Conservation (phyloP, 257 asterid genomes). For the Parsonsia alboflavescens region DNA sequence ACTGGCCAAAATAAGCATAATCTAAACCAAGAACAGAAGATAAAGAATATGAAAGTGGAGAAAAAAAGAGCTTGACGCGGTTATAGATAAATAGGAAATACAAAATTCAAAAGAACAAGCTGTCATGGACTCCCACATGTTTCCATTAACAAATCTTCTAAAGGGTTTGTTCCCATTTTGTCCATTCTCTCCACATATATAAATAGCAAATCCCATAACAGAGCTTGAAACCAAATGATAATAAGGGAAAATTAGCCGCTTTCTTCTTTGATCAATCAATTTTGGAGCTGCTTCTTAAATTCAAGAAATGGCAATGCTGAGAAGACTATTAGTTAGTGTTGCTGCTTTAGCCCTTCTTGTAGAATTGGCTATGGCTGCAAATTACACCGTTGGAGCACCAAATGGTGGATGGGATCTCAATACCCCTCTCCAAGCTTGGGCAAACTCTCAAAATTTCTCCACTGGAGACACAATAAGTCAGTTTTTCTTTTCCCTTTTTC, state of each 20-base stretch:
- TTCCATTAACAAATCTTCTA: background rate
- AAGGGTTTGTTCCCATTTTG: background rate
- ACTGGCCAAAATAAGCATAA: slow-evolving; percentile 1
- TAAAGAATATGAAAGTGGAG: background rate
- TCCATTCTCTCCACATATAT: slow-evolving; percentile 11
- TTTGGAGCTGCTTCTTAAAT: slow-evolving; percentile 8
- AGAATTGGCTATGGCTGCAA: slow-evolving; percentile 38
- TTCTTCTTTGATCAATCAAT: background rate
- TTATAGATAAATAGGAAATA: background rate
- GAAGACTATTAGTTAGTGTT: slow-evolving; percentile 23
- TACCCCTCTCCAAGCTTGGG: slow-evolving; percentile 46
- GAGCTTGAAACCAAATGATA: background rate
- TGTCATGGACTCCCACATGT: slow-evolving; percentile 9
- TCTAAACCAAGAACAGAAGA: background rate
- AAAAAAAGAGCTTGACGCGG: slow-evolving; percentile 6
- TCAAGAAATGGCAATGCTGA: slow-evolving; percentile 32
- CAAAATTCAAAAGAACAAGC: slow-evolving; percentile 1
- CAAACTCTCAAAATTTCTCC: slow-evolving; percentile 34
- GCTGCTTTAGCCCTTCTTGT: slow-evolving; percentile 20
- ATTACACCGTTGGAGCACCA: slow-evolving; percentile 53
- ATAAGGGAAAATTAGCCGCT: background rate
- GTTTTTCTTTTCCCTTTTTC: too few species aligned
- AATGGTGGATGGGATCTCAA: slow-evolving; percentile 54
- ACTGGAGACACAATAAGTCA: slow-evolving; percentile 55
- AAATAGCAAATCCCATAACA: slow-evolving; percentile 13